A percentile compares a stretch with the other conserved stretches of the same genome.
These are phyloP conservation scores for Peniophora sp. DNA, from an alignment of 1,284 basidiomycete species.

Conservation along the genomic window DNA sequence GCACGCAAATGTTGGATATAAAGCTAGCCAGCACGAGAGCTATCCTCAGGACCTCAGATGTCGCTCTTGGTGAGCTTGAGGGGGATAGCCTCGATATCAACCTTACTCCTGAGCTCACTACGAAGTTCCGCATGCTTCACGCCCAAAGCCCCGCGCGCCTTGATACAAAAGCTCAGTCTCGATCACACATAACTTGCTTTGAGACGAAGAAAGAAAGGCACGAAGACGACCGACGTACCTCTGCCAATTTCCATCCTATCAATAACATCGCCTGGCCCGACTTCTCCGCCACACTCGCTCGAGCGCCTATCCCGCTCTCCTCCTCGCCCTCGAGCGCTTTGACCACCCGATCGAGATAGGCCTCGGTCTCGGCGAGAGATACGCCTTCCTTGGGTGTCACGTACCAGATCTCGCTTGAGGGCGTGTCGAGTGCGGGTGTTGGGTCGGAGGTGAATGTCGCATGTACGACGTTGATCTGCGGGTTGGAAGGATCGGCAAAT, in stretches of 20 bases:
- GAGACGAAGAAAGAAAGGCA: conserved; percentile 1
- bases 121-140: no score
- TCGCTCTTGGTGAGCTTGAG: no score
- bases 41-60: no score
- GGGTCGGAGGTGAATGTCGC: conserved; percentile 1
- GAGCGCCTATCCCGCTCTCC: background rate
- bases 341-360: background rate
- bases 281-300: conserved; percentile 6
- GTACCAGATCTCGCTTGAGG: background rate
- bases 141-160: no score
- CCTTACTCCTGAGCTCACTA: no score
- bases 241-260: conserved; percentile 2
- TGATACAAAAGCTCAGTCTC: no score
- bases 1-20: no score
- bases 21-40: no score
- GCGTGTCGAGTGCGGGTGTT: background rate
- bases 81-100: no score
- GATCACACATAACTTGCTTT: no score
- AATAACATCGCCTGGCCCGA: conserved; percentile 1
- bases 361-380: background rate
- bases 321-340: background rate
- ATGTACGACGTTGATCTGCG: background rate
- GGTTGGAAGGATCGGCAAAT: background rate
- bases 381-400: background rate
- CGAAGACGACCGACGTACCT: conserved; percentile 9